Conservation (phyloP, 1,284 basidiomycete species). For the Ganoderma multipileum region DNA sequence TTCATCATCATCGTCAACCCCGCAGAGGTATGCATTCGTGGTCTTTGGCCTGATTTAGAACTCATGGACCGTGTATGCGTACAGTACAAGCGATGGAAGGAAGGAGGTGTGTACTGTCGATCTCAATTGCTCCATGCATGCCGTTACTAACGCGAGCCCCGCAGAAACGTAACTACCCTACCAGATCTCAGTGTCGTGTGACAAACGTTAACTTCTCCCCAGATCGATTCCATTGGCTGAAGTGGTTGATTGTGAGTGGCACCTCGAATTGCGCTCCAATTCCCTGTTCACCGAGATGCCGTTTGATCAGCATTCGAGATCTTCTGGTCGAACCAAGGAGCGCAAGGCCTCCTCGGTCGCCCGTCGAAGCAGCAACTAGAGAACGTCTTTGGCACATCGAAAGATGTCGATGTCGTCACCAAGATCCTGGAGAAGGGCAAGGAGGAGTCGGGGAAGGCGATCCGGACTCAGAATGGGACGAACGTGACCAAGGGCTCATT, state of each 20-base stretch:
- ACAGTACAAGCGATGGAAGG: slow-evolving; percentile 81
- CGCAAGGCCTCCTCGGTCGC: slow-evolving; percentile 72
- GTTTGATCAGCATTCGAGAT: slow-evolving; percentile 54
- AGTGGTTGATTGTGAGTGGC: slow-evolving; percentile 76
- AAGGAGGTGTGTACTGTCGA: slow-evolving; percentile 61
- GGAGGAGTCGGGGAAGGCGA: slow-evolving; percentile 56
- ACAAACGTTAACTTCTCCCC: slow-evolving; percentile 19
- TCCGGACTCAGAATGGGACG: slow-evolving; percentile 38
- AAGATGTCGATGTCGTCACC: slow-evolving; percentile 67
- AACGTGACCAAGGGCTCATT: slow-evolving; percentile 51
- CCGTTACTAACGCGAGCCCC: slow-evolving; percentile 30
- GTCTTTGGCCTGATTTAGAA: slow-evolving; percentile 13
- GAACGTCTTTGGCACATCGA: slow-evolving; percentile 67
- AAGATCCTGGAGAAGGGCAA: slow-evolving; percentile 68
- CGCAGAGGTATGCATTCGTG: slow-evolving; percentile 56
- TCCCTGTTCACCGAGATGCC: slow-evolving; percentile 15
- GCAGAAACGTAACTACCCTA: slow-evolving; percentile 68
- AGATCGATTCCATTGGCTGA: slow-evolving; percentile 72
- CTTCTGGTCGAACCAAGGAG: slow-evolving; percentile 68
- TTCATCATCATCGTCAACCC: slow-evolving; percentile 74
- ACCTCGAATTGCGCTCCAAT: slow-evolving; percentile 1
- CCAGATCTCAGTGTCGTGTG: slow-evolving; percentile 3
- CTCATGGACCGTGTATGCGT: slow-evolving; percentile 1
- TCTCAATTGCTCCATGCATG: slow-evolving; percentile 10
- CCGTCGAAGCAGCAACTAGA: slow-evolving; percentile 84